Percentiles rank a stretch among this genome's conserved stretches.
These are phyloP conservation scores for Trichoderma reesei DNA, from an alignment of 495 filamentous ascomycete genomes.

Conservation along the genomic window DNA sequence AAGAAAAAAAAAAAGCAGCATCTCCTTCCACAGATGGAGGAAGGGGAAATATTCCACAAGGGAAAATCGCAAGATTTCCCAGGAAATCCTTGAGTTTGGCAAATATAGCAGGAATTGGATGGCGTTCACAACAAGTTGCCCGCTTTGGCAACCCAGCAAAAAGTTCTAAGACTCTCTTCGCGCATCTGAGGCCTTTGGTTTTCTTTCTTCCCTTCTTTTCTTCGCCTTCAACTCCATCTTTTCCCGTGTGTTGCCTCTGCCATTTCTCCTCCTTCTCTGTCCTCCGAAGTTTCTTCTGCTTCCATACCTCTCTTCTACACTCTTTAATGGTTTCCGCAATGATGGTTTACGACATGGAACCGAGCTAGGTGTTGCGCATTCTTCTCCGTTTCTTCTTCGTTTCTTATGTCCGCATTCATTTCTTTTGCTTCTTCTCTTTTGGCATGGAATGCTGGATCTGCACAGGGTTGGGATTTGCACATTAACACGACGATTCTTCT, in stretches of 20 bases:
- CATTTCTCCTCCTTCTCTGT: too few species aligned
- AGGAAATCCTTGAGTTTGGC: not conserved
- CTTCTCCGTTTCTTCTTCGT: not conserved
- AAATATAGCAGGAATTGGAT: not conserved
- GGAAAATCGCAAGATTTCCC: not conserved
- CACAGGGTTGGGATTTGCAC: not conserved
- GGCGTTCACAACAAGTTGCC: not conserved
- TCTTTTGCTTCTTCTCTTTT: not conserved
- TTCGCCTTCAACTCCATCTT: not conserved
- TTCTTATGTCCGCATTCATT: not conserved
- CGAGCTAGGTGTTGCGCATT: not conserved
- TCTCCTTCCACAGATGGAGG: not conserved
- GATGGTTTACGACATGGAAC: not conserved
- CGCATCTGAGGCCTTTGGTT: not conserved
- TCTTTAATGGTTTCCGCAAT: not conserved
- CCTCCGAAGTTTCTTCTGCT: too few species aligned
- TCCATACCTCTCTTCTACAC: too few species aligned
- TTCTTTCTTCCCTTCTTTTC: not conserved
- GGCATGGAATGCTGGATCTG: not conserved
- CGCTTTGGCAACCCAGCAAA: not conserved
- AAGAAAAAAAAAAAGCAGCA: too few species aligned
- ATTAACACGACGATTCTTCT: not conserved
- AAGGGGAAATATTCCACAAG: not conserved
- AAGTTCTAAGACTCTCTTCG: not conserved
- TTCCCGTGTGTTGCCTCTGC: not conserved